Evolutionary conservation across 306 rosid species (phyloP).

Genomic region (Potentilla sterilis): DNA sequence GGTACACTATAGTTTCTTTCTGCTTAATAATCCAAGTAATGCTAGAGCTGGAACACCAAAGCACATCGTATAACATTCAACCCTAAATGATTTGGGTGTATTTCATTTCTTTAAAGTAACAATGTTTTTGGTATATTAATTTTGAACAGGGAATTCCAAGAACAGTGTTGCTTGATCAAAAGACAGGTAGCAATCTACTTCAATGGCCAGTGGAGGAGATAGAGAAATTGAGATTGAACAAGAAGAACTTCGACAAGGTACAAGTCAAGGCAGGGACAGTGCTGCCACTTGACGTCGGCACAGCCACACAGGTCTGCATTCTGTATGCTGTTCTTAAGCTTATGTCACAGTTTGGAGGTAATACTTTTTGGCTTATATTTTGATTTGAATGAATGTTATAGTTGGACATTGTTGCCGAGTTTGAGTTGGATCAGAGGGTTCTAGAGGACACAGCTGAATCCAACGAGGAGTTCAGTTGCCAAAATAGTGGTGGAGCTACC

Average conservation of each 20-base stretch:
- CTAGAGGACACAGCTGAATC: constrained; percentile 35
- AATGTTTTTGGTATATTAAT: background rate
- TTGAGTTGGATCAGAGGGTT: constrained; percentile 70
- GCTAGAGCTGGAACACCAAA: background rate
- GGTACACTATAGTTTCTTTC: constrained; percentile 36
- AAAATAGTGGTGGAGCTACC: constrained; percentile 54
- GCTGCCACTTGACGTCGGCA: constrained; percentile 49
- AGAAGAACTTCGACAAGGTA: constrained; percentile 41
- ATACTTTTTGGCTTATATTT: background rate
- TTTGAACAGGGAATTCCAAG: constrained; percentile 67
- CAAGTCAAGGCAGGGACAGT: constrained; percentile 58
- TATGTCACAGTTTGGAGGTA: background rate
- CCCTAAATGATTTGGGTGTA: background rate
- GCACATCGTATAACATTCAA: no score
- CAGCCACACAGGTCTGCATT: constrained; percentile 72
- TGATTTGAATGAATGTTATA: constrained; percentile 27
- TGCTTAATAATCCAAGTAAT: background rate
- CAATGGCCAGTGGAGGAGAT: constrained; percentile 88
- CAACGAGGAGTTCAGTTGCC: constrained; percentile 50
- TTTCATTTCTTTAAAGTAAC: background rate
- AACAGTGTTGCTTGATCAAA: constrained; percentile 58
- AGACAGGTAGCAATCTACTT: constrained; percentile 64
- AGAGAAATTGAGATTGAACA: constrained; percentile 61
- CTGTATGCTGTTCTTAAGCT: constrained; percentile 1
- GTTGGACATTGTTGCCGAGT: constrained; percentile 80